These are phyloP conservation scores for Ophiostoma triangulosporum DNA, from an alignment of 2,329 filamentous ascomycete genomes.

Conservation along the genomic window DNA sequence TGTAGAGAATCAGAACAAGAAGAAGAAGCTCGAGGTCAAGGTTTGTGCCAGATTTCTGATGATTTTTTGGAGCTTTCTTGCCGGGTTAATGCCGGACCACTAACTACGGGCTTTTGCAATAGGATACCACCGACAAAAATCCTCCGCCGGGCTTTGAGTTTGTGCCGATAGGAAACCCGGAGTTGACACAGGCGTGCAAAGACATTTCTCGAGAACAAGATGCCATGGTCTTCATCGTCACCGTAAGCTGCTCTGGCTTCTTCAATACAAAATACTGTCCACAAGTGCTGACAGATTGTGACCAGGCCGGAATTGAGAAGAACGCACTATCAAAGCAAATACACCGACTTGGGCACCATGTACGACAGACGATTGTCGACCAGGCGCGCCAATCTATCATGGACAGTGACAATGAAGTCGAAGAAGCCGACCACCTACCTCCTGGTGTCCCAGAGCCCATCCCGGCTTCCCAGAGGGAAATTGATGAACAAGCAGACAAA, in stretches of 20 bases:
- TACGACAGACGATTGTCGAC: conserved; percentile 45
- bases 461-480: conserved; percentile 43
- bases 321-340: conserved; percentile 32
- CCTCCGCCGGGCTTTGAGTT: conserved; percentile 51
- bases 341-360: conserved; percentile 46
- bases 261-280: not conserved
- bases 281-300: not conserved
- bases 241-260: conserved; percentile 30
- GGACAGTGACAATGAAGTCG: conserved; percentile 17
- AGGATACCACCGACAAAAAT: conserved; percentile 38
- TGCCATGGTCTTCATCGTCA: conserved; percentile 54
- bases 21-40: conserved; percentile 50
- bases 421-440: conserved; percentile 1
- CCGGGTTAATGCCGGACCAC: not conserved
- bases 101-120: not conserved
- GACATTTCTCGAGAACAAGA: conserved; percentile 48
- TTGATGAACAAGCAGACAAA: conserved; percentile 48
- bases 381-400: conserved; percentile 29
- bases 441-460: conserved; percentile 39
- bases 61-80: not conserved
- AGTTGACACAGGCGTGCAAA: conserved; percentile 47
- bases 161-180: conserved; percentile 48
- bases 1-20: conserved; percentile 50
- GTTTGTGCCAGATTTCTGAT: conserved; percentile 28
- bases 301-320: not conserved